These are phyloP conservation scores for Termitomyces titanicus DNA, from an alignment of 768 basidiomycete genomes.

Conservation along the genomic window DNA sequence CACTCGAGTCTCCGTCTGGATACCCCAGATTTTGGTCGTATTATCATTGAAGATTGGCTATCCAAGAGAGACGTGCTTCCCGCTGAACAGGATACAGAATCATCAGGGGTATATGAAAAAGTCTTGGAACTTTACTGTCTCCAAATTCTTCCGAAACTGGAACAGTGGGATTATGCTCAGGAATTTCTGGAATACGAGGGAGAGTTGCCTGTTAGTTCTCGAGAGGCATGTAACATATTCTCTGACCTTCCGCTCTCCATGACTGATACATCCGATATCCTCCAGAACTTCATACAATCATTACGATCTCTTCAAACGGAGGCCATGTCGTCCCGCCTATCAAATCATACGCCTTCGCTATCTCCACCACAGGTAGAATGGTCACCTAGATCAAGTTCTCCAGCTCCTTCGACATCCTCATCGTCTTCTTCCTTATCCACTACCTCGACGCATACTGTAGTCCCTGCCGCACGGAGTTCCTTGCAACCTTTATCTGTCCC, in stretches of 20 bases:
- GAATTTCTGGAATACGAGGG: constrained; percentile 75
- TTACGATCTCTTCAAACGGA: constrained; percentile 39
- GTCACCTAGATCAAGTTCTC: constrained; percentile 40
- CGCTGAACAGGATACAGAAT: constrained; percentile 13
- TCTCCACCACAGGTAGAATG: constrained; percentile 21
- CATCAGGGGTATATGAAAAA: constrained; percentile 60
- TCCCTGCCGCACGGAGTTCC: constrained; percentile 39
- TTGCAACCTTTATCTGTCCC: constrained; percentile 22
- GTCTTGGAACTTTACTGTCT: constrained; percentile 75
- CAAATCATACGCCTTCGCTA: constrained; percentile 18
- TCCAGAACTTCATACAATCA: constrained; percentile 35
- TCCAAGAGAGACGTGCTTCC: constrained; percentile 45
- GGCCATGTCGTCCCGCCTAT: constrained; percentile 30
- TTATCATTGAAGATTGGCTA: constrained; percentile 79
- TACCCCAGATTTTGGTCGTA: constrained; percentile 55
- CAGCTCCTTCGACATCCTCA: constrained; percentile 53
- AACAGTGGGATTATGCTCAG: constrained; percentile 76
- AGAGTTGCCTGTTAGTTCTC: constrained; percentile 48
- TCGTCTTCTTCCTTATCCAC: constrained; percentile 73
- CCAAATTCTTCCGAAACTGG: constrained; percentile 65
- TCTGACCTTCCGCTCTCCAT: constrained; percentile 3
- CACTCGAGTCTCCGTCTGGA: constrained; percentile 68
- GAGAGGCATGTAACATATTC: constrained; percentile 43
- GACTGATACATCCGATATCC: constrained; percentile 4
- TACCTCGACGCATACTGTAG: constrained; percentile 68